Percentiles rank a stretch among this genome's conserved stretches.
These are phyloP conservation scores for Trichosporon inkin DNA, from an alignment of 1,284 basidiomycete species.

Conservation along the genomic window DNA sequence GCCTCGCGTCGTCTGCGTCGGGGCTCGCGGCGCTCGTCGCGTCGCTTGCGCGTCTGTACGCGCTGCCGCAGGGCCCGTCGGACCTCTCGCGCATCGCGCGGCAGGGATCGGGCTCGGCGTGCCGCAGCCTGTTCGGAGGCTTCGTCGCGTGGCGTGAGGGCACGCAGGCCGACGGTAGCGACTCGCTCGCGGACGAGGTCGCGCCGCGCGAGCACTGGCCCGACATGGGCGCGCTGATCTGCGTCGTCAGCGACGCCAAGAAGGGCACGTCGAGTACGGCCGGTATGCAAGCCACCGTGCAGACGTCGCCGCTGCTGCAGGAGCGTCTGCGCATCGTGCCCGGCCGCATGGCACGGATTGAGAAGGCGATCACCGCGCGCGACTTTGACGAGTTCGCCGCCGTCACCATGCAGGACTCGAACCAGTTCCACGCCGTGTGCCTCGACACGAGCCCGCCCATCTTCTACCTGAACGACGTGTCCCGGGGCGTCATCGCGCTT, in stretches of 20 bases:
- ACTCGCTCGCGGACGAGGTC: slow-evolving; percentile 84
- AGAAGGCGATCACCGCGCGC: slow-evolving; percentile 67
- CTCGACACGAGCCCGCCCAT: slow-evolving; percentile 96
- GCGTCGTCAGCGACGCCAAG: slow-evolving; percentile 93
- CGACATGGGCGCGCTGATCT: slow-evolving; percentile 93
- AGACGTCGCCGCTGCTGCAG: slow-evolving; percentile 82
- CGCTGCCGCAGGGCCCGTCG: slow-evolving; percentile 64
- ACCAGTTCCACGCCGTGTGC: slow-evolving; percentile 96
- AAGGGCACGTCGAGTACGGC: slow-evolving; percentile 93
- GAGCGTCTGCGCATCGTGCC: slow-evolving; percentile 91
- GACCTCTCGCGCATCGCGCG: slow-evolving; percentile 89
- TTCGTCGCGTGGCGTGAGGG: slow-evolving; percentile 96
- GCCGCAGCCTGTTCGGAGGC: slow-evolving; percentile 93
- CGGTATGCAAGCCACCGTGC: slow-evolving; percentile 96
- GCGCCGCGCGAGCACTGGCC: slow-evolving; percentile 88
- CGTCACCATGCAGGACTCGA: slow-evolving; percentile 95
- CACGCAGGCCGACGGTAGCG: slow-evolving; percentile 63
- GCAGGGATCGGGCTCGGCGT: slow-evolving; percentile 95
- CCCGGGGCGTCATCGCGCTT: slow-evolving; percentile 74
- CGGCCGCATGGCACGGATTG: slow-evolving; percentile 76
- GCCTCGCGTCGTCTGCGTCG: slow-evolving; percentile 93
- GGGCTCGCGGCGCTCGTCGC: slow-evolving; percentile 93
- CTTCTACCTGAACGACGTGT: slow-evolving; percentile 99
- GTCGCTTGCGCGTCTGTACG: slow-evolving; percentile 82
- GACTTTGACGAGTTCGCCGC: slow-evolving; percentile 87